Conservation (phyloP, 345 rosid genomes). For the Balakata baccata region DNA sequence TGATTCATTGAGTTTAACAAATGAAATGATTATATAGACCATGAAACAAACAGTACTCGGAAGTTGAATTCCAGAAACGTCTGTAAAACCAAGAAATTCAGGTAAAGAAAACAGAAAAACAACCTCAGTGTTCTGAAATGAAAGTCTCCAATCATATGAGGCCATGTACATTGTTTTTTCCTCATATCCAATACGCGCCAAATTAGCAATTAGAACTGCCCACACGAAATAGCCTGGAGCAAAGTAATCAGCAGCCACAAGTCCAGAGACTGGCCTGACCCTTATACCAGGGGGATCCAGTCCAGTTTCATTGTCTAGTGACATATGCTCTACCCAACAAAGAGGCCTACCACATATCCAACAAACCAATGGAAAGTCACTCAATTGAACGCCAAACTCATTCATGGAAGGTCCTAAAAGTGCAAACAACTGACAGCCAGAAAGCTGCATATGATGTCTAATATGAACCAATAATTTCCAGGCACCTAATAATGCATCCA, state of each 20-base stretch:
- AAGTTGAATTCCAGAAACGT: conserved; percentile 6
- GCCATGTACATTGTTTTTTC: conserved; percentile 98
- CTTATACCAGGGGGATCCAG: conserved; percentile 82
- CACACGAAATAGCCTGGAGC: conserved; percentile 94
- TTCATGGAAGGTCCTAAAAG: conserved; percentile 6
- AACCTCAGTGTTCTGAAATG: conserved; percentile 97
- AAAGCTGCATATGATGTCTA: conserved; percentile 13
- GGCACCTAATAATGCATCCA: background rate
- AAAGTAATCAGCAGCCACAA: conserved; percentile 98
- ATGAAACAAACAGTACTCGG: background rate
- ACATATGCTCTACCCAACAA: conserved; percentile 97
- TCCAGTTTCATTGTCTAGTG: conserved; percentile 92
- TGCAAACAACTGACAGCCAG: background rate
- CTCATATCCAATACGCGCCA: conserved; percentile 92
- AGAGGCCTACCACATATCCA: conserved; percentile 54
- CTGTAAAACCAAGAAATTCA: conserved; percentile 12
- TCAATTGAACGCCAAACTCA: conserved; percentile 8
- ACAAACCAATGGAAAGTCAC: conserved; percentile 13
- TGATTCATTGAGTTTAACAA: conserved; percentile 28
- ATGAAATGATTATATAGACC: conserved; percentile 5
- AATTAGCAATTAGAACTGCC: conserved; percentile 95
- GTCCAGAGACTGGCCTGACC: conserved; percentile 82
- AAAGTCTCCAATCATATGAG: conserved; percentile 93
- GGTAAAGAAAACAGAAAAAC: background rate
- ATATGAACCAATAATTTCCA: background rate